Percentiles rank a stretch among this genome's conserved stretches.
These are phyloP conservation scores for Galerina marginata DNA, from an alignment of 768 basidiomycete genomes.

Conservation along the genomic window DNA sequence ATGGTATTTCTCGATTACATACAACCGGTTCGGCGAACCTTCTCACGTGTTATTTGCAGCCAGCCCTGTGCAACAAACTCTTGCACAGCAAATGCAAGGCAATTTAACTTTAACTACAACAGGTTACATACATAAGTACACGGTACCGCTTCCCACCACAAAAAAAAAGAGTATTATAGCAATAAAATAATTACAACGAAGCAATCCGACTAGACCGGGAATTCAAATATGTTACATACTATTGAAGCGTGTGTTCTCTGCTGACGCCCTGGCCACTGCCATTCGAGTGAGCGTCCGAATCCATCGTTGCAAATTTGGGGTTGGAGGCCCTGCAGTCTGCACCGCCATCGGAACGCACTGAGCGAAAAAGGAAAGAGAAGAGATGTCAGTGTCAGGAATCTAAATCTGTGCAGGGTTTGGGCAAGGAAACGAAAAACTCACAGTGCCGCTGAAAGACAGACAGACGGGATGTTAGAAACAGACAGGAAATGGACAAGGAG, in stretches of 20 bases:
- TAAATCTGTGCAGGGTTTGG: slow-evolving; percentile 18
- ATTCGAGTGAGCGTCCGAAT: slow-evolving; percentile 18
- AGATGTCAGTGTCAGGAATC: slow-evolving; percentile 28
- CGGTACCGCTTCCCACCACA: neutral
- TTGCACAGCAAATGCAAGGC: slow-evolving; percentile 11
- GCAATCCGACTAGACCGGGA: slow-evolving; percentile 13
- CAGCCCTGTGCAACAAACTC: slow-evolving; percentile 6
- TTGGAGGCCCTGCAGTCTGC: slow-evolving; percentile 69
- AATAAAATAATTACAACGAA: slow-evolving; percentile 29
- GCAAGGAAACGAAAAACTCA: slow-evolving; percentile 45
- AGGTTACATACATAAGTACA: neutral
- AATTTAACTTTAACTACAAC: slow-evolving; percentile 9
- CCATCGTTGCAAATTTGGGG: slow-evolving; percentile 40
- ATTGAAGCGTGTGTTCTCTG: slow-evolving; percentile 20
- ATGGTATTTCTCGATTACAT: slow-evolving; percentile 10
- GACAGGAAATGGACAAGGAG: slow-evolving; percentile 6
- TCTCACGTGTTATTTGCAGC: slow-evolving; percentile 26
- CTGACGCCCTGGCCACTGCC: slow-evolving; percentile 18
- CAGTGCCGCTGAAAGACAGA: slow-evolving; percentile 68
- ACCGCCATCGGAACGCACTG: slow-evolving; percentile 86
- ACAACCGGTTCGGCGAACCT: slow-evolving; percentile 5
- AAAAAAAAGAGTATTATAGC: slow-evolving; percentile 22
- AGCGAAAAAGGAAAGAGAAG: slow-evolving; percentile 16
- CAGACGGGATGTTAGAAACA: slow-evolving; percentile 12
- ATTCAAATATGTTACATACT: slow-evolving; percentile 14